Conservation (phyloP, 441 rosid genomes). For the Gossypium laxum region DNA sequence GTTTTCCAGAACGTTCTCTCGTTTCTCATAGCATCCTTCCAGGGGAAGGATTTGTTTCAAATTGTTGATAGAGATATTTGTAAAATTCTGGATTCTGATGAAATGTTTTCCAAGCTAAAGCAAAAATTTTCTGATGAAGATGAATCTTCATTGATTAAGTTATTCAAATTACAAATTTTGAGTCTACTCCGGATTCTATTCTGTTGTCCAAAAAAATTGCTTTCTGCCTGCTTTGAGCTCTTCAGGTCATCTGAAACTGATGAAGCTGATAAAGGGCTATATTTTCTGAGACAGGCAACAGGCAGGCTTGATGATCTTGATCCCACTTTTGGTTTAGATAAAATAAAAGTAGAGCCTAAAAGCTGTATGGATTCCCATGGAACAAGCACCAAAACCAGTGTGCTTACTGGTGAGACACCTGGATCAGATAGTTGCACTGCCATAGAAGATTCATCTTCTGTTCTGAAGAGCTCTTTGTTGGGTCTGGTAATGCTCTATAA, state of each 20-base stretch:
- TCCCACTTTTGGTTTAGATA: conserved; percentile 20
- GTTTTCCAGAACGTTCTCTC: conserved; percentile 63
- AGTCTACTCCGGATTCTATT: conserved; percentile 54
- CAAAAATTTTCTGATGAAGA: conserved; percentile 47
- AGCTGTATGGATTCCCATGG: conserved; percentile 28
- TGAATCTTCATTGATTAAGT: conserved; percentile 39
- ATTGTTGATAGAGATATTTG: conserved; percentile 44
- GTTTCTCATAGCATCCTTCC: conserved; percentile 52
- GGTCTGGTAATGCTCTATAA: conserved; percentile 49
- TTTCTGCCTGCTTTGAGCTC: conserved; percentile 70
- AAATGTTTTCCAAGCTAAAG: conserved; percentile 49
- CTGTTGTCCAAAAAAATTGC: conserved; percentile 52
- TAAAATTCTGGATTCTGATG: conserved; percentile 44
- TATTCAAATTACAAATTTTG: conserved; percentile 48
- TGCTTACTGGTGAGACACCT: conserved; percentile 22
- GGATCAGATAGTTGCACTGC: conserved; percentile 25
- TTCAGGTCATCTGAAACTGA: conserved; percentile 40
- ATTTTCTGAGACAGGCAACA: conserved; percentile 53
- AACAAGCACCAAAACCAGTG: conserved; percentile 25
- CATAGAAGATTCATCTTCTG: conserved; percentile 29
- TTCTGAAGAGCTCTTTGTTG: conserved; percentile 48
- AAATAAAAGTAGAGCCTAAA: conserved; percentile 27
- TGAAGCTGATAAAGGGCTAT: conserved; percentile 44
- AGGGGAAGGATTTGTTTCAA: conserved; percentile 41
- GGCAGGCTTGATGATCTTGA: conserved; percentile 33